A percentile compares a stretch with the other conserved stretches of the same genome.
Conservation (phyloP, 177 flowering plant genomes). For the Vitis hybrid region DNA sequence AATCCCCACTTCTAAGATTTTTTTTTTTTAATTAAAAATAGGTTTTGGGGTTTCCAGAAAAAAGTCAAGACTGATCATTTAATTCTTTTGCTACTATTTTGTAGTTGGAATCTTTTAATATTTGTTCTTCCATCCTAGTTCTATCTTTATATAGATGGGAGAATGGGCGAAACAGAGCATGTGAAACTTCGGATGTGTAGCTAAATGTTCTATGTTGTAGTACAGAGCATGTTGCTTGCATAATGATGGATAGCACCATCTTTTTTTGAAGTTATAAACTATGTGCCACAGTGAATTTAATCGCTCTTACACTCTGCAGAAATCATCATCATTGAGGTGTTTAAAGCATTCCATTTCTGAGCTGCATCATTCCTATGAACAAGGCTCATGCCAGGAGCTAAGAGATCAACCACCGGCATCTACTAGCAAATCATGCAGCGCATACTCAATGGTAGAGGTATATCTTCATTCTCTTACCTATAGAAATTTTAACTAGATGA, state of each 20-base stretch:
- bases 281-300: neutral
- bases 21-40: no score
- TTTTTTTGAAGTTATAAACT: neutral
- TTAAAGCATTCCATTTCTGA: constrained; percentile 20
- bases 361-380: constrained; percentile 20
- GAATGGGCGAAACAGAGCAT: neutral
- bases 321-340: constrained; percentile 23
- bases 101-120: neutral
- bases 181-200: neutral
- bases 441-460: constrained; percentile 25
- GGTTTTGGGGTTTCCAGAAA: no score
- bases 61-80: neutral
- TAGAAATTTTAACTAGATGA: neutral
- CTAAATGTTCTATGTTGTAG: neutral
- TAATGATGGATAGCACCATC: neutral
- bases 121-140: neutral
- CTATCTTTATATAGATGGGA: neutral
- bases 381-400: constrained; percentile 18
- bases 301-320: constrained; percentile 15
- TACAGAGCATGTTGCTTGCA: neutral
- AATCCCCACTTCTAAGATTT: no score
- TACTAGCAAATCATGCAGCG: constrained; percentile 21
- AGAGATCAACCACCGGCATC: constrained; percentile 20
- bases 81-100: neutral
- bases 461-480: neutral